Evolutionary conservation across 2,329 filamentous ascomycete genomes (phyloP).

Genomic region (Aureobasidium sp.): DNA sequence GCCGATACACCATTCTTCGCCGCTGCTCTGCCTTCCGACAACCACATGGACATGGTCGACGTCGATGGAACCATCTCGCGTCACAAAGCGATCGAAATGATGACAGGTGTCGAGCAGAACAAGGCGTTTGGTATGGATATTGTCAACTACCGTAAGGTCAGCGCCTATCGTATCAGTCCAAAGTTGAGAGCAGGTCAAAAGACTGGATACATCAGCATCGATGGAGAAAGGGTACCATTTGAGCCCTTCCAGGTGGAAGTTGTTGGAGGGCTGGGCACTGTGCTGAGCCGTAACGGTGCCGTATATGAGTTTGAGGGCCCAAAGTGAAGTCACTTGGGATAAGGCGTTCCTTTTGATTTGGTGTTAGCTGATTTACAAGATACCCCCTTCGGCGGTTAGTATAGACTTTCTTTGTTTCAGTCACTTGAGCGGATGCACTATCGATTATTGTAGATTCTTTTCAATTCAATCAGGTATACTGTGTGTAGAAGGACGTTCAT

Average conservation of each 20-base stretch:
- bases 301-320: slow-evolving; percentile 54
- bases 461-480: no score
- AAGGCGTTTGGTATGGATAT: slow-evolving; percentile 71
- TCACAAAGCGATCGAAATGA: slow-evolving; percentile 55
- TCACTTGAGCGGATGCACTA: no score
- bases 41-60: slow-evolving; percentile 74
- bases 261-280: slow-evolving; percentile 70
- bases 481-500: no score
- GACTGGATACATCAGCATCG: slow-evolving; percentile 84
- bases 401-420: background rate
- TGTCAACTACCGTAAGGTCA: slow-evolving; percentile 74
- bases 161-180: slow-evolving; percentile 79
- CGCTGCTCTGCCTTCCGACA: slow-evolving; percentile 72
- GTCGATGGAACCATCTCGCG: slow-evolving; percentile 68
- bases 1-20: slow-evolving; percentile 82
- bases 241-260: slow-evolving; percentile 87
- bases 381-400: background rate
- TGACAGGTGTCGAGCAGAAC: slow-evolving; percentile 63
- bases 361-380: background rate
- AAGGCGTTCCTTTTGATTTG: background rate
- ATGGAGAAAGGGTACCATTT: slow-evolving; percentile 82
- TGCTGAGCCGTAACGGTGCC: slow-evolving; percentile 66
- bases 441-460: no score
- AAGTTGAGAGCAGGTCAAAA: slow-evolving; percentile 37
- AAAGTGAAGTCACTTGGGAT: background rate